Conservation (phyloP, 1,284 basidiomycete genomes). For the Malassezia caprae region DNA sequence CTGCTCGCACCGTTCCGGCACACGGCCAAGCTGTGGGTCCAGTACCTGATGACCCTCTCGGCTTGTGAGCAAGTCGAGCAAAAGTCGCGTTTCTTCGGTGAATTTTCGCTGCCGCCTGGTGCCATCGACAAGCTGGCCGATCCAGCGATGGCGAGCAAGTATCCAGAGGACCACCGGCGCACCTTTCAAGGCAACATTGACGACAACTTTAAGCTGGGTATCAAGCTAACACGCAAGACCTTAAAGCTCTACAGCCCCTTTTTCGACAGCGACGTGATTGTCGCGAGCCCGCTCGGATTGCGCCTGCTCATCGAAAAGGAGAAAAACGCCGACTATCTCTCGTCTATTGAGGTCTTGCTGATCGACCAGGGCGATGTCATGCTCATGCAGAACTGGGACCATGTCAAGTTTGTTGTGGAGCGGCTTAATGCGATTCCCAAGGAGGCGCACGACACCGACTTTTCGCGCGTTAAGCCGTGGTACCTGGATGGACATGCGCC, state of each 20-base stretch:
- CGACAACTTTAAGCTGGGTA: constrained; percentile 82
- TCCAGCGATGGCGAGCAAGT: constrained; percentile 54
- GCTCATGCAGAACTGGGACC: constrained; percentile 99
- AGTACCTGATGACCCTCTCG: constrained; percentile 24
- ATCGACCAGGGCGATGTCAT: constrained; percentile 86
- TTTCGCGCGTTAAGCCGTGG: constrained; percentile 93
- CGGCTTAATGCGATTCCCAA: constrained; percentile 80
- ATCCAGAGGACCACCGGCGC: constrained; percentile 79
- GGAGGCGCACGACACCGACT: constrained; percentile 84
- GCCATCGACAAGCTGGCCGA: constrained; percentile 68
- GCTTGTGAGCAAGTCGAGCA: constrained; percentile 52
- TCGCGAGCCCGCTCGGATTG: constrained; percentile 85
- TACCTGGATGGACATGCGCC: constrained; percentile 77
- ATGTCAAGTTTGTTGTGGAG: constrained; percentile 80
- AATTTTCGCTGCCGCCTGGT: constrained; percentile 72
- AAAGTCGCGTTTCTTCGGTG: constrained; percentile 65
- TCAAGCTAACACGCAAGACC: constrained; percentile 83
- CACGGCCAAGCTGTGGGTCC: constrained; percentile 65
- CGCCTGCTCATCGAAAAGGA: constrained; percentile 89
- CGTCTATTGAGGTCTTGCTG: constrained; percentile 85
- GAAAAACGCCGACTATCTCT: constrained; percentile 71
- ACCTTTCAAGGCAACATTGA: constrained; percentile 95
- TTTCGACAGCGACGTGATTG: constrained; percentile 78
- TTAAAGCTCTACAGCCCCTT: constrained; percentile 78
- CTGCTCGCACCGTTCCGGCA: constrained; percentile 86